Percentiles rank a stretch among this genome's conserved stretches.
Conservation (phyloP, 495 filamentous ascomycete genomes). For the Annulohypoxylon bovei region DNA sequence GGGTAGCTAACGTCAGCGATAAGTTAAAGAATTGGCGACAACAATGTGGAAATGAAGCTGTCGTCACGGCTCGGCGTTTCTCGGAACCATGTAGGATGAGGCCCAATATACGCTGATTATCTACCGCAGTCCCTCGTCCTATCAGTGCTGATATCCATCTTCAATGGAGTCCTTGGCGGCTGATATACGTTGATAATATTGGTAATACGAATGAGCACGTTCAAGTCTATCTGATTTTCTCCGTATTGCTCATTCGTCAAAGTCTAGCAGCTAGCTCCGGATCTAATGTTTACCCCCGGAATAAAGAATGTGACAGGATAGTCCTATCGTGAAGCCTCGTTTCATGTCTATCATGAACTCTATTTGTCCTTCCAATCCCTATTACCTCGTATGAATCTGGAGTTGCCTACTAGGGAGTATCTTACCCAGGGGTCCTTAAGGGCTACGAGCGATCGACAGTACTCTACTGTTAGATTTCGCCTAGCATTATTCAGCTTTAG, state of each 20-base stretch:
- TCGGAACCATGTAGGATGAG: conserved; percentile 5
- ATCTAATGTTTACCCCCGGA: background rate
- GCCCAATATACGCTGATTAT: background rate
- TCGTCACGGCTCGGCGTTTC: conserved; percentile 6
- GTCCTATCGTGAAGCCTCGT: background rate
- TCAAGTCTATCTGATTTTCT: background rate
- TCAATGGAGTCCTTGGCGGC: background rate
- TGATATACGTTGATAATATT: conserved; percentile 6
- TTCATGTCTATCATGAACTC: background rate
- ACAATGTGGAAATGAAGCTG: background rate
- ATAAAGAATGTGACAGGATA: background rate
- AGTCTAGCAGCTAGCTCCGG: background rate
- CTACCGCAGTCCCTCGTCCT: conserved; percentile 5
- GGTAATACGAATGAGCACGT: background rate
- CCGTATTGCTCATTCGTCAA: background rate
- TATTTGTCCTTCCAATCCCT: background rate
- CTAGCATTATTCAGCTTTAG: background rate
- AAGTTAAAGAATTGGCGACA: background rate
- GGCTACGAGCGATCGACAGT: background rate
- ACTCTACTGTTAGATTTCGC: background rate
- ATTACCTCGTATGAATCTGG: background rate
- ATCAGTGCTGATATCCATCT: background rate
- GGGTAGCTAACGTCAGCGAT: background rate
- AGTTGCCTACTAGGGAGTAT: conserved; percentile 2
- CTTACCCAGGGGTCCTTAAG: background rate